Conservation (phyloP, 2,329 filamentous ascomycete species). For the Xylaria sp. region DNA sequence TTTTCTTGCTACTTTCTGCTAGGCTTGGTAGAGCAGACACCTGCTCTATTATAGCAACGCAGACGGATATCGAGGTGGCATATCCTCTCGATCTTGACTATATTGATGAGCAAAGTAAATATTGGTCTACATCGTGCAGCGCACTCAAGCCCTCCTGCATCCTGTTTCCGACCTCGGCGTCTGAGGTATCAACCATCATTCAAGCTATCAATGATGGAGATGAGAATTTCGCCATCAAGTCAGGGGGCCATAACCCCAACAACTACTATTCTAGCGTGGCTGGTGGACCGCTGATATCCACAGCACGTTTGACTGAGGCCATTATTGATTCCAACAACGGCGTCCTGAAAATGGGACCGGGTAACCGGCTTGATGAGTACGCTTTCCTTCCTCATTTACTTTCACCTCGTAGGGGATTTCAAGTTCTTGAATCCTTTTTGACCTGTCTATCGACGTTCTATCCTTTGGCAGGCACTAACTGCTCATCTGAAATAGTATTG, state of each 20-base stretch:
- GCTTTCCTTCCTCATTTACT: not conserved
- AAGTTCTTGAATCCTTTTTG: not conserved
- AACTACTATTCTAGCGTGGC: slow-evolving; percentile 57
- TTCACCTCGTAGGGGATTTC: not conserved
- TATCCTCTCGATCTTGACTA: slow-evolving; percentile 44
- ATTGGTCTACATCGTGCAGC: slow-evolving; percentile 54
- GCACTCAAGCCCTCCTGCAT: slow-evolving; percentile 53
- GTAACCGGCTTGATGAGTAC: slow-evolving; percentile 48
- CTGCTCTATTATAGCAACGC: slow-evolving; percentile 45
- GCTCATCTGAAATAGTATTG: slow-evolving; percentile 35
- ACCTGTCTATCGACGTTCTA: not conserved
- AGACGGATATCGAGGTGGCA: slow-evolving; percentile 45
- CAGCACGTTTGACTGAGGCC: slow-evolving; percentile 50
- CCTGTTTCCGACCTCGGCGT: slow-evolving; percentile 53
- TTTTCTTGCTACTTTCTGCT: slow-evolving; percentile 28
- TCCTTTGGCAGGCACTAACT: not conserved
- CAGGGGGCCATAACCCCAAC: slow-evolving; percentile 64
- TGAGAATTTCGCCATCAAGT: slow-evolving; percentile 59
- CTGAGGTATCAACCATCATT: slow-evolving; percentile 59
- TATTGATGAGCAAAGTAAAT: slow-evolving; percentile 46
- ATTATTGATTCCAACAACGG: slow-evolving; percentile 45
- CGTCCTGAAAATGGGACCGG: slow-evolving; percentile 51
- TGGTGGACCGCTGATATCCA: slow-evolving; percentile 56
- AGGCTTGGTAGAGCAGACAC: slow-evolving; percentile 41
- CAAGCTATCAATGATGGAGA: slow-evolving; percentile 52